These are phyloP conservation scores for Hirsutella rhossiliensis DNA, from an alignment of 2,329 filamentous ascomycete genomes.

Conservation along the genomic window DNA sequence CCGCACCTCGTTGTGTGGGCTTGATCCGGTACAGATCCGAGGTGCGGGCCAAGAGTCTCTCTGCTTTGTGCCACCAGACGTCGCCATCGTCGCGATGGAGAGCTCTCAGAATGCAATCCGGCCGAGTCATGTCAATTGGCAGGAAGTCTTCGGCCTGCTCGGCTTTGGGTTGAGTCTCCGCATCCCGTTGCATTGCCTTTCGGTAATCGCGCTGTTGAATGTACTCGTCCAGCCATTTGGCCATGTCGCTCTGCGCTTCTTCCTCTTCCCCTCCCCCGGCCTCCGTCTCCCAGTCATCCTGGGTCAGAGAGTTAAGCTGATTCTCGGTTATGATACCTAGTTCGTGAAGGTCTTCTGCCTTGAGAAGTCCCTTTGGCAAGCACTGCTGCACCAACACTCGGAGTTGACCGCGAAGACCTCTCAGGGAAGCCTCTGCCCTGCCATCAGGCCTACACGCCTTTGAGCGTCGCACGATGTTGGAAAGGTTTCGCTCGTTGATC, in stretches of 20 bases:
- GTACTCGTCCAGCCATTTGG: slow-evolving; percentile 8
- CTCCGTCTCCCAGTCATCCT: slow-evolving; percentile 27
- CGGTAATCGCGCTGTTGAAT: not conserved
- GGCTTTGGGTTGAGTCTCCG: not conserved
- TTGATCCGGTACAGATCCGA: slow-evolving; percentile 51
- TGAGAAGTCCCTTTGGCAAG: slow-evolving; percentile 32
- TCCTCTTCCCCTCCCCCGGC: not conserved
- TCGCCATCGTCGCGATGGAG: slow-evolving; percentile 1
- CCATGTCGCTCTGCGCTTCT: not conserved
- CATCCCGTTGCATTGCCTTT: not conserved
- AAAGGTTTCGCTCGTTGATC: slow-evolving; percentile 56
- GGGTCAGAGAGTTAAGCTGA: slow-evolving; percentile 49
- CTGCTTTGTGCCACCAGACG: slow-evolving; percentile 7
- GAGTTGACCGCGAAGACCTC: not conserved
- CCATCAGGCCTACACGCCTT: not conserved
- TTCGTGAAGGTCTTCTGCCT: slow-evolving; percentile 38
- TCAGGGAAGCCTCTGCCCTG: too few relatives aligned
- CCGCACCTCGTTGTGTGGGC: slow-evolving; percentile 39
- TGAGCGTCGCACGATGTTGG: slow-evolving; percentile 36
- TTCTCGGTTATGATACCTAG: slow-evolving; percentile 45
- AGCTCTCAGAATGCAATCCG: slow-evolving; percentile 2
- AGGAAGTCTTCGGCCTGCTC: not conserved
- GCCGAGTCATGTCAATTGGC: slow-evolving; percentile 1
- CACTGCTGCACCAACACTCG: slow-evolving; percentile 9
- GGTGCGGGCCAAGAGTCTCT: slow-evolving; percentile 4